A percentile compares a stretch with the other conserved stretches of the same genome.
Conservation (phyloP, 768 basidiomycete species). For the Suillus subaureus region DNA sequence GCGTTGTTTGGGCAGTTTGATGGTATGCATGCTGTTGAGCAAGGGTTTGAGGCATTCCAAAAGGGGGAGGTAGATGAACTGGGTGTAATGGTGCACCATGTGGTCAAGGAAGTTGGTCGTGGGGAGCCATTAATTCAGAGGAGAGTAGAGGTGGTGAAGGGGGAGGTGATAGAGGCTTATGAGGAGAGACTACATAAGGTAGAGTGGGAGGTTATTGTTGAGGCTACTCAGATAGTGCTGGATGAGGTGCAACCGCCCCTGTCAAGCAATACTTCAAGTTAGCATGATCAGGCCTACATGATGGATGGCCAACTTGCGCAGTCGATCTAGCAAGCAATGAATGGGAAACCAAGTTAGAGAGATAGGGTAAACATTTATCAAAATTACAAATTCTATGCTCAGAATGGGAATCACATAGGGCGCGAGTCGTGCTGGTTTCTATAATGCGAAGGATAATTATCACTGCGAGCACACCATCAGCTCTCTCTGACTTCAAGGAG, state of each 20-base stretch:
- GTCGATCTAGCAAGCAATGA: not conserved
- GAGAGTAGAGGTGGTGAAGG: slow-evolving; percentile 72
- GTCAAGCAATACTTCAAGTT: slow-evolving; percentile 13
- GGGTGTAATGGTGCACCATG: slow-evolving; percentile 93
- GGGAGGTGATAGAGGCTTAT: slow-evolving; percentile 73
- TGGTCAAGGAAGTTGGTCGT: slow-evolving; percentile 90
- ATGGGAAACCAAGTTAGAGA: not conserved
- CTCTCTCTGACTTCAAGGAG: not conserved
- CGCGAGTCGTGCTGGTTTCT: slow-evolving; percentile 12
- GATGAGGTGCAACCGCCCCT: slow-evolving; percentile 45
- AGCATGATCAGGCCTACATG: not conserved
- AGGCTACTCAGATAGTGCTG: slow-evolving; percentile 74
- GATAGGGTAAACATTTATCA: not conserved
- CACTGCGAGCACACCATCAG: slow-evolving; percentile 15
- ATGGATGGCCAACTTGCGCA: not conserved
- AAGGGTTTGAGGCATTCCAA: slow-evolving; percentile 88
- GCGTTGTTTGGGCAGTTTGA: slow-evolving; percentile 97
- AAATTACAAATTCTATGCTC: slow-evolving; percentile 9
- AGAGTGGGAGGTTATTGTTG: slow-evolving; percentile 92
- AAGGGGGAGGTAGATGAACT: slow-evolving; percentile 75
- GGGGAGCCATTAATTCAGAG: slow-evolving; percentile 86
- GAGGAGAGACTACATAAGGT: slow-evolving; percentile 77
- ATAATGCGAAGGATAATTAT: slow-evolving; percentile 21
- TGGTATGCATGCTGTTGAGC: slow-evolving; percentile 87
- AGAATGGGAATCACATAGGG: slow-evolving; percentile 32